These are phyloP conservation scores for Trichocomaceae sp. DNA, from an alignment of 2,329 filamentous ascomycete species.

Conservation along the genomic window DNA sequence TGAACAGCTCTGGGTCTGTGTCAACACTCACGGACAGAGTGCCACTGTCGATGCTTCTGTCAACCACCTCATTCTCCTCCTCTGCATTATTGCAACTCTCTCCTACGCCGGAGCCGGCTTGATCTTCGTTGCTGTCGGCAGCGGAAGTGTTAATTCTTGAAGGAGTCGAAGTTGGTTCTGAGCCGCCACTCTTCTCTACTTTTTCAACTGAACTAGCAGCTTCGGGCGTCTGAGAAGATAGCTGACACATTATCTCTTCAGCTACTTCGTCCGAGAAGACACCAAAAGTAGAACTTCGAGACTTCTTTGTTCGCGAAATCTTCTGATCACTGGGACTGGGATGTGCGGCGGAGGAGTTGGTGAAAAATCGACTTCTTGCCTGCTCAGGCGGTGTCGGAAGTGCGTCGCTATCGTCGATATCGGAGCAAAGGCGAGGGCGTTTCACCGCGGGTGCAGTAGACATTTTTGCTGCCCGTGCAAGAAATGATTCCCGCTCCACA, in stretches of 20 bases:
- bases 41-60: not conserved
- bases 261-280: conserved; percentile 50
- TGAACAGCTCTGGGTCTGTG: conserved; percentile 22
- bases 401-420: conserved; percentile 30
- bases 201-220: conserved; percentile 6
- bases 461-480: conserved; percentile 30
- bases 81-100: not conserved
- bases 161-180: not conserved
- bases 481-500: conserved; percentile 34
- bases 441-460: conserved; percentile 45
- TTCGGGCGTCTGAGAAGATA: conserved; percentile 30
- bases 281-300: conserved; percentile 39
- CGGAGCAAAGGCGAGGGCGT: conserved; percentile 47
- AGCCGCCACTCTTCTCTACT: not conserved
- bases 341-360: conserved; percentile 21
- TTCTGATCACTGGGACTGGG: conserved; percentile 36
- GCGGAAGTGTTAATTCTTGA: not conserved
- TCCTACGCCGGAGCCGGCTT: not conserved
- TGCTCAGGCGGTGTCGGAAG: conserved; percentile 24
- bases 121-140: not conserved
- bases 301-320: conserved; percentile 32
- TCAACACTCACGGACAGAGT: conserved; percentile 14
- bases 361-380: conserved; percentile 46
- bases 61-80: not conserved
- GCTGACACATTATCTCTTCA: conserved; percentile 44